phyloP scores from a whole-genome alignment of 2,329 filamentous ascomycete genomes.

The Aspergillus intermedius region DNA sequence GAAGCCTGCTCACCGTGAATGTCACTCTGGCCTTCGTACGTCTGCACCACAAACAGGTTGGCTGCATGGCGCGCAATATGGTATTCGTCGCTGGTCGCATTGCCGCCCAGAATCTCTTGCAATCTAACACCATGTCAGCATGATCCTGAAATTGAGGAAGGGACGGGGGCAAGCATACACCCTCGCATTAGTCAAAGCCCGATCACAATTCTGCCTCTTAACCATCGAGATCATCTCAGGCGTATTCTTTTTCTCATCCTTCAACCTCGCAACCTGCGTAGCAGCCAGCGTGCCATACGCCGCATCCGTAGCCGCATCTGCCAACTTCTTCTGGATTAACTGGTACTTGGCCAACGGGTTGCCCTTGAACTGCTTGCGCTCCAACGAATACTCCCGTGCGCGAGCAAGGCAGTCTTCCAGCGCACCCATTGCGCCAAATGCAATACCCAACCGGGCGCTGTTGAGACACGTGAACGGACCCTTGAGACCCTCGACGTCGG shows the following conservation, averaged over 20 bases:
- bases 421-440: slow-evolving; percentile 87
- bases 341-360: slow-evolving; percentile 96
- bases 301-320: slow-evolving; percentile 84
- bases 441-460: slow-evolving; percentile 86
- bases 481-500: slow-evolving; percentile 73
- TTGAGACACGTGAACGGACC: slow-evolving; percentile 95
- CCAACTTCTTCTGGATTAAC: slow-evolving; percentile 94
- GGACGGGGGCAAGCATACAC: slow-evolving; percentile 38
- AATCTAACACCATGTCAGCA: slow-evolving; percentile 43
- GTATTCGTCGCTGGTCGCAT: slow-evolving; percentile 97
- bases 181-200: slow-evolving; percentile 72
- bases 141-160: neutral
- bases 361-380: slow-evolving; percentile 90
- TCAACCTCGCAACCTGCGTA: slow-evolving; percentile 83
- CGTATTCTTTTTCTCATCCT: slow-evolving; percentile 78
- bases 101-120: slow-evolving; percentile 95
- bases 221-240: slow-evolving; percentile 98
- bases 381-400: slow-evolving; percentile 78
- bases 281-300: slow-evolving; percentile 86
- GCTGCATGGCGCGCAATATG: slow-evolving; percentile 89
- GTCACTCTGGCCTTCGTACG: slow-evolving; percentile 96
- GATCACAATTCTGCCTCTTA: slow-evolving; percentile 95
- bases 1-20: slow-evolving; percentile 70
- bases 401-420: slow-evolving; percentile 84
- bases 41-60: slow-evolving; percentile 95